phyloP scores from a whole-genome alignment of 1,284 basidiomycete genomes.

The Sparassis latifolia region DNA sequence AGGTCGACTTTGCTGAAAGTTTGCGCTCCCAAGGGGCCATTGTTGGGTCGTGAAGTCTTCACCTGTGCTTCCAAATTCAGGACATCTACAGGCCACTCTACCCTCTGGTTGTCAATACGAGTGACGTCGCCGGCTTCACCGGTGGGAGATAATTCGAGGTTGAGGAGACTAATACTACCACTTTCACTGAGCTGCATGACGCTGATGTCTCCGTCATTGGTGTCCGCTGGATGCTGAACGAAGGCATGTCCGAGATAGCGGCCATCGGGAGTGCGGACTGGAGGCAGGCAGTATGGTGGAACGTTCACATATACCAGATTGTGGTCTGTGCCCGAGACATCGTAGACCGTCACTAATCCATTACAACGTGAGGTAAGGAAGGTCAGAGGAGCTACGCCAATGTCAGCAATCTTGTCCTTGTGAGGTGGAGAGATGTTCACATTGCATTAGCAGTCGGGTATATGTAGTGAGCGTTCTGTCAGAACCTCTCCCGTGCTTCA shows the following conservation, averaged over 20 bases:
- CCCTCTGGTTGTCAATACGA: neutral
- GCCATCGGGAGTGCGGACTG: constrained; percentile 22
- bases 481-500: constrained; percentile 52
- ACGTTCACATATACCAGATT: constrained; percentile 36
- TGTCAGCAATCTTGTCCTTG: too few relatives aligned
- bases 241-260: constrained; percentile 40
- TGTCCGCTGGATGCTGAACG: constrained; percentile 28
- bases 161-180: constrained; percentile 41
- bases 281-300: constrained; percentile 39
- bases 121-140: constrained; percentile 4
- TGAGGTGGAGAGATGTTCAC: constrained; percentile 23
- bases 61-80: constrained; percentile 28
- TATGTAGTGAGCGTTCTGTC: constrained; percentile 48
- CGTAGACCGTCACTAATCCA: constrained; percentile 53
- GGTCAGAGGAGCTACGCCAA: constrained; percentile 33
- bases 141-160: constrained; percentile 25
- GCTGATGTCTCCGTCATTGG: constrained; percentile 22
- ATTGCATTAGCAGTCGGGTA: constrained; percentile 30
- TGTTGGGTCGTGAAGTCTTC: constrained; percentile 24
- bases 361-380: constrained; percentile 54
- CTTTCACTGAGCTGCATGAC: constrained; percentile 42
- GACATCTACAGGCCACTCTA: constrained; percentile 30
- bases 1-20: constrained; percentile 43
- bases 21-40: constrained; percentile 39
- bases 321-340: constrained; percentile 39